phyloP scores from a whole-genome alignment of 177 flowering plant genomes.

The Vitis hybrid region DNA sequence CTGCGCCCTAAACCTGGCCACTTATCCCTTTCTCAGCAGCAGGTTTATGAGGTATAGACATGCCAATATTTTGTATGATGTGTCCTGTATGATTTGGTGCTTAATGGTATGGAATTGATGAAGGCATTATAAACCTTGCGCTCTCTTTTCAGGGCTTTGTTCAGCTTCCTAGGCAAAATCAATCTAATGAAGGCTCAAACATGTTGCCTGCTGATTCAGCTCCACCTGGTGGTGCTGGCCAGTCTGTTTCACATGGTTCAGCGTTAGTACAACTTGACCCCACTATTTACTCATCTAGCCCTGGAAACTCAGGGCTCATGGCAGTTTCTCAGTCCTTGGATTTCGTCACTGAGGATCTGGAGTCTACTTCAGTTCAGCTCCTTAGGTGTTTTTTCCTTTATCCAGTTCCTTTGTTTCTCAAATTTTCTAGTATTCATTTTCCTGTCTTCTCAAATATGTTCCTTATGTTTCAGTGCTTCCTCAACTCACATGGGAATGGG shows the following conservation, averaged over 20 bases:
- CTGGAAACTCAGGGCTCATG: conserved; percentile 47
- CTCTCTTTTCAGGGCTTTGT: conserved; percentile 77
- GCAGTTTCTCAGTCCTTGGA: conserved; percentile 59
- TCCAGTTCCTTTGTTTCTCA: neutral
- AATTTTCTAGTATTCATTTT: neutral
- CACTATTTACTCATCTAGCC: conserved; percentile 46
- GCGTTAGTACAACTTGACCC: conserved; percentile 54
- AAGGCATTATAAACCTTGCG: neutral
- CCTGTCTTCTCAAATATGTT: neutral
- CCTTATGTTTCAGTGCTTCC: conserved; percentile 44
- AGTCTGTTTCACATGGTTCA: conserved; percentile 49
- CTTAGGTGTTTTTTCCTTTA: conserved; percentile 40
- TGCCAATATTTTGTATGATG: neutral
- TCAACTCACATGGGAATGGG: conserved; percentile 41
- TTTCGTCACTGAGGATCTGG: conserved; percentile 60
- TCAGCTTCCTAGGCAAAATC: conserved; percentile 92
- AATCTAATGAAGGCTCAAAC: conserved; percentile 65
- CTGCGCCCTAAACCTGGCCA: conserved; percentile 95
- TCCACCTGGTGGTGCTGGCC: conserved; percentile 45
- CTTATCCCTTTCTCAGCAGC: conserved; percentile 81
- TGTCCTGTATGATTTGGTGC: neutral
- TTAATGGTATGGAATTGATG: neutral
- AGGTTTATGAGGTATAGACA: conserved; percentile 86
- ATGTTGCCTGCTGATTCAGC: conserved; percentile 49
- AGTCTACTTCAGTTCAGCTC: conserved; percentile 45